Conservation (phyloP, 108 stramenopile genomes). For the Skeletonema marinoi region DNA sequence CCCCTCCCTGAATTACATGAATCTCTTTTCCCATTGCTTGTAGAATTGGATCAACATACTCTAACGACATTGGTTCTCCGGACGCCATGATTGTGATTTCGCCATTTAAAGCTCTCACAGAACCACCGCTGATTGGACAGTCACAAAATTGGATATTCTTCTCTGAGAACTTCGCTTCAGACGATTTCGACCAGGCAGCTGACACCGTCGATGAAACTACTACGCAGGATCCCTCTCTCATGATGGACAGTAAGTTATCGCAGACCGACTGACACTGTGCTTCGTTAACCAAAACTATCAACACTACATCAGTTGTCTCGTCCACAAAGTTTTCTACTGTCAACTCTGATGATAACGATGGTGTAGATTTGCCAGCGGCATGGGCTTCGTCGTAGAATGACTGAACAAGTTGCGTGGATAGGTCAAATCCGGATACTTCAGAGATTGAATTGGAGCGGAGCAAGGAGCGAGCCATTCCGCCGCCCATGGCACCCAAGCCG, state of each 20-base stretch:
- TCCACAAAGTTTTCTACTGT: conserved; percentile 25
- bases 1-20: conserved; percentile 69
- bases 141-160: conserved; percentile 60
- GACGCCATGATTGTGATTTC: conserved; percentile 74
- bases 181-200: conserved; percentile 55
- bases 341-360: background rate
- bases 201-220: conserved; percentile 75
- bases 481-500: conserved; percentile 81
- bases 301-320: conserved; percentile 49
- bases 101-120: conserved; percentile 63
- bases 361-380: conserved; percentile 38
- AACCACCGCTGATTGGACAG: conserved; percentile 78
- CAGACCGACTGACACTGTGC: conserved; percentile 65
- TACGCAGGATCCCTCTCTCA: conserved; percentile 54
- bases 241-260: conserved; percentile 30
- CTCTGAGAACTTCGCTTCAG: conserved; percentile 30
- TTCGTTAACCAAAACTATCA: conserved; percentile 75
- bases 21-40: conserved; percentile 63
- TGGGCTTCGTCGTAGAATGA: conserved; percentile 54
- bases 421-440: conserved; percentile 57
- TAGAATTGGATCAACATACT: conserved; percentile 41
- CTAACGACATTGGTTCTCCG: conserved; percentile 37
- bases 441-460: conserved; percentile 42
- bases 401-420: conserved; percentile 30
- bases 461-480: conserved; percentile 78